Evolutionary conservation across 169 alveolate genomes (phyloP).

Genomic region (Plasmodium yoelii): DNA sequence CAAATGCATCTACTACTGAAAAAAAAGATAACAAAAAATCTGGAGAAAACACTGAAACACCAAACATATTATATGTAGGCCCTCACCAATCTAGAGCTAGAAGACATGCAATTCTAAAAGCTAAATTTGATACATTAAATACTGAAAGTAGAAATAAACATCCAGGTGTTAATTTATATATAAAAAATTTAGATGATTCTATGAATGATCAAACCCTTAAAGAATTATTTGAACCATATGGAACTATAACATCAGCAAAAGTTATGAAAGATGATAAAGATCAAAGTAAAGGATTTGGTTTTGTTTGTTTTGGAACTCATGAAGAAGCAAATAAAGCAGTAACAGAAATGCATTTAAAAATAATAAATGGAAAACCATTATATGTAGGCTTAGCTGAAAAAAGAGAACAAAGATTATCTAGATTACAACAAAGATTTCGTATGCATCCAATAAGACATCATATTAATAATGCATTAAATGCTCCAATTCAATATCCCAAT

Average conservation of each 20-base stretch:
- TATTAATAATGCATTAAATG: conserved; percentile 76
- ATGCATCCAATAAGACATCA: conserved; percentile 85
- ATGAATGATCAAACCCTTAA: conserved; percentile 91
- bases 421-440: conserved; percentile 92
- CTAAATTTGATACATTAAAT: conserved; percentile 86
- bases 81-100: conserved; percentile 93
- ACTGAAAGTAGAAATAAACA: conserved; percentile 83
- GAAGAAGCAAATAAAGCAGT: conserved; percentile 98
- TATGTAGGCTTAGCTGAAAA: conserved; percentile 95
- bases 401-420: conserved; percentile 91
- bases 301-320: conserved; percentile 95
- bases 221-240: conserved; percentile 92
- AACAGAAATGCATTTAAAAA: conserved; percentile 95
- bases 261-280: conserved; percentile 95
- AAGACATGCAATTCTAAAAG: conserved; percentile 90
- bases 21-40: conserved; percentile 12
- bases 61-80: conserved; percentile 86
- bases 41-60: conserved; percentile 13
- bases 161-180: conserved; percentile 92
- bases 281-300: conserved; percentile 97
- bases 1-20: neutral
- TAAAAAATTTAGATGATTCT: conserved; percentile 93
- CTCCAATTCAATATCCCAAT: conserved; percentile 77
- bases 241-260: conserved; percentile 92
- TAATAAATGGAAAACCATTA: conserved; percentile 91